Percentiles rank a stretch among this genome's conserved stretches.
These are phyloP conservation scores for Chrysanthemum seticuspe DNA, from an alignment of 129 eudicot genomes.

Conservation along the genomic window DNA sequence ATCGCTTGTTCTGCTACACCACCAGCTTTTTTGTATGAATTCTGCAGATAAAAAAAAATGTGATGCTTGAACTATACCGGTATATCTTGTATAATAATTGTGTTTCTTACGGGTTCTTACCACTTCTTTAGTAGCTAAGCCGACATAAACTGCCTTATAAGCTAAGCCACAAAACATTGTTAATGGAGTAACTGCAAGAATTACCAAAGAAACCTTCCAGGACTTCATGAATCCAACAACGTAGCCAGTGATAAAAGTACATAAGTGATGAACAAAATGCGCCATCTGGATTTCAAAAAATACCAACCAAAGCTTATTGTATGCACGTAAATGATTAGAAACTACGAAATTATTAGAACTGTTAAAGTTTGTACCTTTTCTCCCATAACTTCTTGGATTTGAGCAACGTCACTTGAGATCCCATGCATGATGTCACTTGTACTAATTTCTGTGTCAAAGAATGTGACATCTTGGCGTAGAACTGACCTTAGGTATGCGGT, in stretches of 20 bases:
- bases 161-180: conserved; percentile 85
- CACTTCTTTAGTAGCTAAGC: conserved; percentile 77
- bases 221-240: conserved; percentile 61
- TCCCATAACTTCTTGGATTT: conserved; percentile 91
- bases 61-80: neutral
- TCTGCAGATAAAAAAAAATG: conserved; percentile 33
- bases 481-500: conserved; percentile 69
- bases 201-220: conserved; percentile 66
- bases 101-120: conserved; percentile 29
- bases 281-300: conserved; percentile 56
- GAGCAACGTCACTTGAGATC: conserved; percentile 89
- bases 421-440: conserved; percentile 92
- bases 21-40: conserved; percentile 73
- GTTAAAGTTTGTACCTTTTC: conserved; percentile 52
- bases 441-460: conserved; percentile 67
- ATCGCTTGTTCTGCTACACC: conserved; percentile 79
- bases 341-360: neutral
- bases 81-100: neutral
- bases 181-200: conserved; percentile 81
- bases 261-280: conserved; percentile 75
- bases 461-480: conserved; percentile 68
- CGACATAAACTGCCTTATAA: conserved; percentile 79
- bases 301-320: conserved; percentile 1
- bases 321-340: neutral
- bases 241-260: conserved; percentile 72